A percentile compares a stretch with the other conserved stretches of the same genome.
Conservation (phyloP, 1,284 basidiomycete species). For the Caloboletus inedulis region DNA sequence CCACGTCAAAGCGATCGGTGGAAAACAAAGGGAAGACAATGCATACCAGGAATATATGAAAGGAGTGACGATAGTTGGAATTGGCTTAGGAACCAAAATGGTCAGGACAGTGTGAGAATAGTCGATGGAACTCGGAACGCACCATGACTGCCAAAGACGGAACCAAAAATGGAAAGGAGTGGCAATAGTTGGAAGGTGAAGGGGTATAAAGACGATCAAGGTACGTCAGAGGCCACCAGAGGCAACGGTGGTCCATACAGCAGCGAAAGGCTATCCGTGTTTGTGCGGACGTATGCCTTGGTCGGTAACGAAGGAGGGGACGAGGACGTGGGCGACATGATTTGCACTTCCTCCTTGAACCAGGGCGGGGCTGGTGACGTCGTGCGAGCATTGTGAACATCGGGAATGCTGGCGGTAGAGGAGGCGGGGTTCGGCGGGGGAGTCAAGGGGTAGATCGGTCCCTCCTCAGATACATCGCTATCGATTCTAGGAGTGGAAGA, state of each 20-base stretch:
- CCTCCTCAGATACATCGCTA: constrained; percentile 5
- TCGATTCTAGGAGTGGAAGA: not conserved
- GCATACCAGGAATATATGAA: constrained; percentile 3
- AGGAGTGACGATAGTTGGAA: constrained; percentile 20
- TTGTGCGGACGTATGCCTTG: constrained; percentile 7
- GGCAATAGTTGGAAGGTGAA: constrained; percentile 19
- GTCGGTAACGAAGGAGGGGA: constrained; percentile 3
- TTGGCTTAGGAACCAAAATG: not conserved
- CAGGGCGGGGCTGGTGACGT: not conserved
- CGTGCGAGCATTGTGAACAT: not conserved
- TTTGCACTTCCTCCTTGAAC: not conserved
- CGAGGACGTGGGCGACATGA: not conserved
- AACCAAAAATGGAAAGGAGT: constrained; percentile 9
- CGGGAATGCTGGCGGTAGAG: not conserved
- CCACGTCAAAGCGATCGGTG: not conserved
- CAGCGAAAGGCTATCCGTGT: not conserved
- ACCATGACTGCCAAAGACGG: not conserved
- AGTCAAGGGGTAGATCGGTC: constrained; percentile 14
- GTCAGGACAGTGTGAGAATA: not conserved
- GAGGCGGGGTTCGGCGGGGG: not conserved
- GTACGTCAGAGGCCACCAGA: constrained; percentile 6
- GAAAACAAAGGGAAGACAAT: not conserved
- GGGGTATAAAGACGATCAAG: not conserved
- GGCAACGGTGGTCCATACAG: constrained; percentile 1
- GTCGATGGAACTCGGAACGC: not conserved